Conservation (phyloP, 352 stramenopile genomes). For the Pythium biforme region DNA sequence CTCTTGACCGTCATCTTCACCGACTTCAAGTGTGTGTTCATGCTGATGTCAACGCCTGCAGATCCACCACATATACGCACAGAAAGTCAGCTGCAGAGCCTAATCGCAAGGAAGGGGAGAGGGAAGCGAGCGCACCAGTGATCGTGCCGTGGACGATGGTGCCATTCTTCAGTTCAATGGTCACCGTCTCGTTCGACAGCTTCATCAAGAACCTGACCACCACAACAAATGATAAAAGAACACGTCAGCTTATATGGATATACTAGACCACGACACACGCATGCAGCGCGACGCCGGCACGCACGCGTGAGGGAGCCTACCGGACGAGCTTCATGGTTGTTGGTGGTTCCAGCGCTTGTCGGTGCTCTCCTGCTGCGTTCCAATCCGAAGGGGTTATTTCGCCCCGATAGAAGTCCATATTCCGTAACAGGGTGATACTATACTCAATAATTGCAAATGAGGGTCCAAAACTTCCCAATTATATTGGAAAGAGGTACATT, state of each 20-base stretch:
- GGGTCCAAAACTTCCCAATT: not conserved
- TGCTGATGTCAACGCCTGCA: conserved; percentile 97
- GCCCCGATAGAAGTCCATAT: not conserved
- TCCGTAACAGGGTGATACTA: not conserved
- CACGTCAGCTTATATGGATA: no score
- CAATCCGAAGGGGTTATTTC: conserved; percentile 5
- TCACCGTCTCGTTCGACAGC: conserved; percentile 98
- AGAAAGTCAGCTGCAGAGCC: not conserved
- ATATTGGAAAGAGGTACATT: not conserved
- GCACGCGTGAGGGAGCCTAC: conserved; percentile 17
- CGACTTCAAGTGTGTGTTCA: conserved; percentile 99
- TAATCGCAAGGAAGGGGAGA: not conserved
- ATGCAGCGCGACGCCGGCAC: no score
- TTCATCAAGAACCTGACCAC: conserved; percentile 96
- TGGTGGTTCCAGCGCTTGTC: conserved; percentile 19
- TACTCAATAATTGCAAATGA: not conserved
- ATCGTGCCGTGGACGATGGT: conserved; percentile 99
- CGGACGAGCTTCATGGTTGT: conserved; percentile 44
- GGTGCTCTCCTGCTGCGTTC: not conserved
- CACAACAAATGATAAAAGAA: not conserved
- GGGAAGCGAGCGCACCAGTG: conserved; percentile 53
- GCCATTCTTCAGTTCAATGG: conserved; percentile 99
- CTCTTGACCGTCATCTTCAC: conserved; percentile 97
- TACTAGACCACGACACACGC: no score
- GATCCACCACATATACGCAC: not conserved